Percentiles rank a stretch among this genome's conserved stretches.
phyloP scores from a whole-genome alignment of 306 rosid species.

The cucumber (Cucumis sativus) region Cucumber_9930_V3 NC_026659.2:18794501-18795000 shows the following conservation, averaged over 20 bases:
- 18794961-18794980: slow-evolving; percentile 9
- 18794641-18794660: no score
- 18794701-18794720: neutral
- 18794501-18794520: slow-evolving; percentile 14
- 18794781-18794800: slow-evolving; percentile 58
- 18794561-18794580: slow-evolving; percentile 23
- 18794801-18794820: slow-evolving; percentile 35
- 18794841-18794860: no score
- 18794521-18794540: neutral
- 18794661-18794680: neutral
- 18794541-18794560: neutral
- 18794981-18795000: neutral
- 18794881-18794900: neutral
- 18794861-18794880: no score
- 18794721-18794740: neutral
- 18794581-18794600: slow-evolving; percentile 27
- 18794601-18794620: neutral
- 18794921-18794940: neutral
- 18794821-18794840: neutral
- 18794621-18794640: neutral
- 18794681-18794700: neutral
- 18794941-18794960: neutral
- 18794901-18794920: neutral
- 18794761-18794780: slow-evolving; percentile 18
- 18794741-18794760: neutral